phyloP scores from a whole-genome alignment of 1,139 yeast genomes.

The Yamadazyma aaseri region DNA sequence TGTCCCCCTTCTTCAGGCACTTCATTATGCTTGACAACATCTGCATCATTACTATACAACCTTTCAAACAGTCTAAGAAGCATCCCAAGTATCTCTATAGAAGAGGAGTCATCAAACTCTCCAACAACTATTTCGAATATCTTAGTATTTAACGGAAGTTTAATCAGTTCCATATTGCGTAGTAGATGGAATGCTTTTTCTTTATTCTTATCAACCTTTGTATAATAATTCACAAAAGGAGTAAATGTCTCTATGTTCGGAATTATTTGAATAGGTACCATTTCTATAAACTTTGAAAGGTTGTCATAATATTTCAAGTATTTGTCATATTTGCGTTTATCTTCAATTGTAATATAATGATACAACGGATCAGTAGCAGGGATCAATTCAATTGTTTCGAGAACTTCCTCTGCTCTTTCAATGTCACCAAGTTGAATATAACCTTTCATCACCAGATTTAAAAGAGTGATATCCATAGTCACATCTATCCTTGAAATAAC shows the following conservation, averaged over 20 bases:
- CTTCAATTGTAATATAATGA: conserved; percentile 21
- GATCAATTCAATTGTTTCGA: conserved; percentile 3
- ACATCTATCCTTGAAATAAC: conserved; percentile 6
- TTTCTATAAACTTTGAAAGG: conserved; percentile 25
- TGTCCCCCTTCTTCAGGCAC: conserved; percentile 17
- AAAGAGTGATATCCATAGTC: conserved; percentile 17
- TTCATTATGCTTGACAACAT: conserved; percentile 11
- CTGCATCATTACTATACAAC: conserved; percentile 19
- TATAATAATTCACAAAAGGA: conserved; percentile 20
- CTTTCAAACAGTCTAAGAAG: conserved; percentile 17
- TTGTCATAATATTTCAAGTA: conserved; percentile 20
- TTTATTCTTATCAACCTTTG: conserved; percentile 2
- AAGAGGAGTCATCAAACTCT: conserved; percentile 8
- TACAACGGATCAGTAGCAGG: conserved; percentile 8
- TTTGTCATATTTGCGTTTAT: conserved; percentile 16
- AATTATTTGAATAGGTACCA: conserved; percentile 15
- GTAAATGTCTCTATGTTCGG: conserved; percentile 31
- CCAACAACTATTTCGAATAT: conserved; percentile 18
- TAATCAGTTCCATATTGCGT: conserved; percentile 15
- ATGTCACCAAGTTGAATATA: conserved; percentile 12
- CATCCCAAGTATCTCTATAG: conserved; percentile 12
- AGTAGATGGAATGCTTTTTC: conserved; percentile 6
- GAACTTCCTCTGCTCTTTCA: conserved; percentile 15
- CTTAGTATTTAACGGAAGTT: conserved; percentile 29
- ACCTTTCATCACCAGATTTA: conserved; percentile 19